Evolutionary conservation across 768 basidiomycete species (phyloP).

Genomic region (Rhodotorula babjevae): DNA sequence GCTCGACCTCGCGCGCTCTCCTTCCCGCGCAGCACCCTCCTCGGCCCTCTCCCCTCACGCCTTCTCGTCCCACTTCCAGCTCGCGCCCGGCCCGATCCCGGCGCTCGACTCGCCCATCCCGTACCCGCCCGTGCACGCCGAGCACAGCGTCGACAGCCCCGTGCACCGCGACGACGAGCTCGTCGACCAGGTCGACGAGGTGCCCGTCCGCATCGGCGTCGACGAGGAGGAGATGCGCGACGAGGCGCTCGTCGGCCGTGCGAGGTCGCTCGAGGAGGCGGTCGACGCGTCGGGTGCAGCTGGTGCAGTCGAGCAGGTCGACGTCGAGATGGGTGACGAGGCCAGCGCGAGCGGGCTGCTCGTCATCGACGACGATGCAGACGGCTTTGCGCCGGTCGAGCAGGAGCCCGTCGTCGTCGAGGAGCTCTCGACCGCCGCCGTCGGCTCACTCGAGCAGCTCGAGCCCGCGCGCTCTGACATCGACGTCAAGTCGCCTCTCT

Average conservation of each 20-base stretch:
- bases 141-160: neutral
- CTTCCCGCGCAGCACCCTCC: neutral
- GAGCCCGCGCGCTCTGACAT: too few species aligned
- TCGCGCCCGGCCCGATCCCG: neutral
- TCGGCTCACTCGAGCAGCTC: too few species aligned
- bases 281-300: neutral
- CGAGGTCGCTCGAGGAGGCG: neutral
- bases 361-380: constrained; percentile 14
- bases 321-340: neutral
- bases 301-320: neutral
- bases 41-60: neutral
- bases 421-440: too few species aligned
- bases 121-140: neutral
- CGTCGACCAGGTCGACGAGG: neutral
- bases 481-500: too few species aligned
- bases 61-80: constrained; percentile 8
- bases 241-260: neutral
- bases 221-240: neutral
- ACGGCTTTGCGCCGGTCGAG: neutral
- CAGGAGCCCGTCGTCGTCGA: neutral
- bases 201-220: neutral
- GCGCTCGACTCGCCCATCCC: neutral
- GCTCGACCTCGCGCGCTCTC: too few species aligned
- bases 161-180: neutral
- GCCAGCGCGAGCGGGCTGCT: neutral